Base-by-base conservation (phyloP, 345 rosid species). In the Kandelia obovata region DNA sequence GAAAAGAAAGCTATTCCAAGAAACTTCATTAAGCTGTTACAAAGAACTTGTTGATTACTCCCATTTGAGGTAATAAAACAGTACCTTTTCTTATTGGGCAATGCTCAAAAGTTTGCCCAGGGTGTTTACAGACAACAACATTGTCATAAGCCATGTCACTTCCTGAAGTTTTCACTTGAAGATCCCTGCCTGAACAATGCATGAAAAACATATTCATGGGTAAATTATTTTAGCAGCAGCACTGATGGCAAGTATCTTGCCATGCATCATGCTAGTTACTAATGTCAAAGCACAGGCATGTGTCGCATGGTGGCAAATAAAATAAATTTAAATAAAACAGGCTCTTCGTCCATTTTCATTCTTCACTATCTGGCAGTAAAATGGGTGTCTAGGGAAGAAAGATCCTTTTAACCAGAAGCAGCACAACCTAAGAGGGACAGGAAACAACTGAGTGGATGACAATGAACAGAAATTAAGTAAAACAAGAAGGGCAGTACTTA, bases 181-280 rank as follows among this genome's bases (percentile, higher is more conserved):
- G 73, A 64, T 71, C 80, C 61, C 39, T 73, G 63, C 73, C 82
- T 82, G 79, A 61, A 71, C 52, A 68, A 58, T 28, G 35, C 34
- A 66, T 16, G 20, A 43, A 39, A 75, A 58, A 64, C 19, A 61
- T 35, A n/a, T 15, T 56, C 31, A 66, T 53, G 58, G 58, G 70
- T 15, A 10, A 52, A 13, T 39, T 11, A 34, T 23, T 55, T 49
- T 28, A 30, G 49, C 25, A 21, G 64, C 56, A 25, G 46, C 53
- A 56, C 35, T 1, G 16, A 25, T 3, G 6, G 19, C 62, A 17
- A 51, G 37, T 21, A 23, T 6, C 20, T 34, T 66, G 16, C 59
- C 23, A 43, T n/a, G 51, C 53, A 58, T 37, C 61, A 27, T 20
- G 39, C 39, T 28, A 55, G 52, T 35, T 15, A 43, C 5, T 15